Conservation (phyloP, 129 eudicot species). For the Saussurea involucrata region DNA sequence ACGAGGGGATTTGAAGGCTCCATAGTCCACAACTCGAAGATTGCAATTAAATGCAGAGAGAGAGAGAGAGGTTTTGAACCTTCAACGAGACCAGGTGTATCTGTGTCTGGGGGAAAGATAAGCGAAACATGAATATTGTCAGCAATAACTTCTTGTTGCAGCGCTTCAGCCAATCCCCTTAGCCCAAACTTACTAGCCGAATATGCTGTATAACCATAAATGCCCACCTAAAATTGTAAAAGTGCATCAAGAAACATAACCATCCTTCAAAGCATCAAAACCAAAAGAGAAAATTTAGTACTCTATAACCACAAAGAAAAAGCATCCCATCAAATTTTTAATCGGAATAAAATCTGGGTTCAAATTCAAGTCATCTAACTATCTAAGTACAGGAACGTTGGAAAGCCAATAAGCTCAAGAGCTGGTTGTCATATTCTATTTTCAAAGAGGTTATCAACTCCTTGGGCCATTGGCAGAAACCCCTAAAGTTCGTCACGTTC, state of each 20-base stretch:
- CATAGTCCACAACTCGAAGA: not conserved
- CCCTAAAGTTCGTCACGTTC: not conserved
- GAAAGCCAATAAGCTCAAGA: not conserved
- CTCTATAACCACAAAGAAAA: not conserved
- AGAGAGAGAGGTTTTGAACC: slow-evolving; percentile 34
- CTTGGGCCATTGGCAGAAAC: not conserved
- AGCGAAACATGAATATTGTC: slow-evolving; percentile 80
- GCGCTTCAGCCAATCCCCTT: slow-evolving; percentile 86
- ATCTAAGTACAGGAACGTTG: not conserved
- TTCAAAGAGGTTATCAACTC: not conserved
- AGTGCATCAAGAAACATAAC: not conserved
- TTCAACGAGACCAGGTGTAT: slow-evolving; percentile 85
- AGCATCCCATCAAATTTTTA: not conserved
- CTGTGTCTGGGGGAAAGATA: slow-evolving; percentile 92
- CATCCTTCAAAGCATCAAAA: not conserved
- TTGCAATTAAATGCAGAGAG: not conserved
- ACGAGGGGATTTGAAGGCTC: not conserved
- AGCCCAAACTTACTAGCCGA: slow-evolving; percentile 95
- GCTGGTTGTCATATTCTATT: not conserved
- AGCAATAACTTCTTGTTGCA: slow-evolving; percentile 84
- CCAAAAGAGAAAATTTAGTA: not conserved
- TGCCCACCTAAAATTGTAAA: slow-evolving; percentile 59
- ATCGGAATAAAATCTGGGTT: not conserved
- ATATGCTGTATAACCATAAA: slow-evolving; percentile 93
- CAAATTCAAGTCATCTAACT: not conserved